Evolutionary conservation across 2,329 filamentous ascomycete genomes (phyloP), one percentile per base, ranked within the genome.

Genomic region (Colletotrichum brevisporum): DNA sequence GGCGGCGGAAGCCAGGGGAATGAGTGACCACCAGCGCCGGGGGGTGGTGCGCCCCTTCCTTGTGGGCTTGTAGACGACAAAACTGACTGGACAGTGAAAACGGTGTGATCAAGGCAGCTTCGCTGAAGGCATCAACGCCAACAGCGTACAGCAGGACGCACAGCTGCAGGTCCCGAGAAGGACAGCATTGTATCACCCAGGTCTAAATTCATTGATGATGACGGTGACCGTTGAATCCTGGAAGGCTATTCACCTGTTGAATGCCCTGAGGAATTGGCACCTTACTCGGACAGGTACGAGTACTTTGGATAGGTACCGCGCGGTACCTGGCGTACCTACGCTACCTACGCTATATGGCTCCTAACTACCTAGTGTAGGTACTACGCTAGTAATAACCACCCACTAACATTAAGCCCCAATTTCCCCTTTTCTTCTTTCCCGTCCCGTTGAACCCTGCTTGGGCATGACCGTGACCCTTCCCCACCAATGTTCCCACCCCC

Each of bases 371-470:
- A n/a, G n/a, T n/a, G n/a, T n/a, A n/a, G n/a, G n/a, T n/a, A n/a
- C n/a, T 24, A 24, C 21, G 21, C 21, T 24, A 24, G 21, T 24
- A 24, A 24, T 24, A 24, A 24, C 53, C 47, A 50, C 54, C 21
- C 57, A 63, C 63, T 57, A 58, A 63, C 47, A 36, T 21, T 24
- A 54, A 63, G 53, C 64, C 41, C 63, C 56, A 53, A 69, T 67
- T 63, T 63, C 58, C 63, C 63, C 67, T 60, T 67, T 63, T 67
- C 50, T 16, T 56, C 48, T 13, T 55, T 52, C 21, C 47, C 31
- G 26, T 52, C 36, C 31, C 43, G 18, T 59, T 54, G n/a, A 47
- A 47, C 60, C 55, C 62, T 65, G 61, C n/a, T 26, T 57, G 54
- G 24, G 47, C 47, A 50, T 50, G 47, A 50, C n/a, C 47, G 21